These are phyloP conservation scores for Stemphylium vesicarium DNA, from an alignment of 2,329 filamentous ascomycete genomes.

Conservation along the genomic window DNA sequence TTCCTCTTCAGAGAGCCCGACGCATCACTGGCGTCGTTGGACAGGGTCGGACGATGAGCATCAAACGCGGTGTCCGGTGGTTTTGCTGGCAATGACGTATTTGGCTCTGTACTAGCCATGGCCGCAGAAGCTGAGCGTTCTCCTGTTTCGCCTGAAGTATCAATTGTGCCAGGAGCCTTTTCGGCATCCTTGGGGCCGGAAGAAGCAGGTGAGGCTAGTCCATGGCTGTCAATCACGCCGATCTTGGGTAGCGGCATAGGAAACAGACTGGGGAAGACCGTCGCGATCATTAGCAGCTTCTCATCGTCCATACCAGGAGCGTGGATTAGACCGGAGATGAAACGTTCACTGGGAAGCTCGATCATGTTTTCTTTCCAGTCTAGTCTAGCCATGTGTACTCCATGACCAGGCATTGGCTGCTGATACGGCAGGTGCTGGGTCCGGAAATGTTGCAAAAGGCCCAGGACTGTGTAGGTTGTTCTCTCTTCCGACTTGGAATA, in stretches of 20 bases:
- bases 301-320: constrained; percentile 63
- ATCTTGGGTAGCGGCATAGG: constrained; percentile 53
- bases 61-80: constrained; percentile 58
- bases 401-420: constrained; percentile 29
- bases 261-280: constrained; percentile 57
- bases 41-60: constrained; percentile 50
- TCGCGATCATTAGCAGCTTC: constrained; percentile 60
- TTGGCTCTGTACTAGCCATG: constrained; percentile 30
- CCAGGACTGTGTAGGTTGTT: constrained; percentile 55
- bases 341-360: constrained; percentile 60
- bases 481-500: constrained; percentile 48
- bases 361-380: constrained; percentile 70
- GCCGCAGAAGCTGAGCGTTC: constrained; percentile 32
- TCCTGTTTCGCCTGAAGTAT: constrained; percentile 22
- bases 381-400: constrained; percentile 32
- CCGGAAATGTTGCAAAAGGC: constrained; percentile 66
- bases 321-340: constrained; percentile 57
- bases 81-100: constrained; percentile 42
- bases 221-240: constrained; percentile 43
- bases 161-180: constrained; percentile 22
- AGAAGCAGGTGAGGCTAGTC: constrained; percentile 34
- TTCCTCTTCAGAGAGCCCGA: constrained; percentile 26
- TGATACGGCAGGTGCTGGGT: constrained; percentile 58
- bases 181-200: constrained; percentile 42
- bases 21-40: constrained; percentile 22